Evolutionary conservation across 1,284 basidiomycete species (phyloP), one percentile per base, ranked within the genome.

Genomic region (Puccinia polysora): DNA sequence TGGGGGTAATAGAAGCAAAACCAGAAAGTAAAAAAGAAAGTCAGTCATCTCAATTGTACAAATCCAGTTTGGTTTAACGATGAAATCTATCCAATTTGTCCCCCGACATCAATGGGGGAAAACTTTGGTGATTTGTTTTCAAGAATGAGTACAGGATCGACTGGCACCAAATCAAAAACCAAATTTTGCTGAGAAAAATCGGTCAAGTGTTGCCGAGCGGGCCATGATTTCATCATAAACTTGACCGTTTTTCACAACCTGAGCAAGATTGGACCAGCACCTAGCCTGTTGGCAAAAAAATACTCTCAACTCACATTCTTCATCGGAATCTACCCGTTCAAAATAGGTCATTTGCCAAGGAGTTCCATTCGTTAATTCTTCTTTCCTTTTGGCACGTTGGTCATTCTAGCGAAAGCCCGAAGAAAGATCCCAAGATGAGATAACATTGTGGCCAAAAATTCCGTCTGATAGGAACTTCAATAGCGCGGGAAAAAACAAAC

Each of bases 341-440:
- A 81, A 82, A 74, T 78, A 73, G 32, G 76, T 75, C 28, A 79
- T 74, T 76, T 85, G 78, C 90, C 94, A 96, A 1, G 84, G 82
- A 18, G 84, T 87, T 1, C 86, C 88, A 18, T 83, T 86, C 0
- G 88, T 87, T 10, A 79, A 79, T 81, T 97, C 95, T 76, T 94
- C 90, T 79, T 87, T 88, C 76, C 95, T 84, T 80, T 86, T 85
- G 81, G 94, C 90, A 73, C 95, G 84, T 82, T 97, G 92, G 58
- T 94, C 90, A 76, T 96, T 96, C 89, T 91, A 76, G 3, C 15
- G 1, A 25, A 20, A 50, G 10, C 43, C 10, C 32, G 10, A 45
- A 45, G 18, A 14, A 36, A 14, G 18, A 60, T 2, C 14, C 12
- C 34, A 7, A 38, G 14, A 60, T 15, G 12, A 12, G 23, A 14